Evolutionary conservation across 129 eudicot genomes (phyloP).

Genomic region (Flaveria trinervia): DNA sequence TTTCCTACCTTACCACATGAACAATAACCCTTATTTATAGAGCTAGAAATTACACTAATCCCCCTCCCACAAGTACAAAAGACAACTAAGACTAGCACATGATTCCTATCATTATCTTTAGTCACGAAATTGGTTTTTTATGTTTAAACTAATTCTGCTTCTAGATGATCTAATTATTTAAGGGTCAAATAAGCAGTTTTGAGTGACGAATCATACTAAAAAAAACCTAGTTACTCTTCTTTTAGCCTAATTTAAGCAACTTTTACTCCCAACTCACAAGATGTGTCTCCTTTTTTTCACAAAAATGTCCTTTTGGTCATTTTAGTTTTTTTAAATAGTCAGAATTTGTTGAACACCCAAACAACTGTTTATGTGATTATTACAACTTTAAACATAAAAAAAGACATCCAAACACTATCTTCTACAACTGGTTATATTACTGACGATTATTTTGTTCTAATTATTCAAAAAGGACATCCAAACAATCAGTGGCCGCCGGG

Average conservation of each 20-base stretch:
- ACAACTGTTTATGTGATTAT: constrained; percentile 4
- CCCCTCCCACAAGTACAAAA: too few species aligned
- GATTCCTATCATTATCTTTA: not conserved
- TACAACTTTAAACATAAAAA: not conserved
- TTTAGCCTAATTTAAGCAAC: not conserved
- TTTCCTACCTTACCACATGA: too few species aligned
- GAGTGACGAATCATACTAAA: not conserved
- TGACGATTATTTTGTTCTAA: not conserved
- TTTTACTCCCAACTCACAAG: not conserved
- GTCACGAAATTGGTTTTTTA: not conserved
- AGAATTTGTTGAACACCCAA: not conserved
- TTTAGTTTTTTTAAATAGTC: not conserved
- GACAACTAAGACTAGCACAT: too few species aligned
- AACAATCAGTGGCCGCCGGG: not conserved
- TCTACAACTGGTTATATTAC: not conserved
- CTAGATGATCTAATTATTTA: not conserved
- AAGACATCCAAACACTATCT: constrained; percentile 3
- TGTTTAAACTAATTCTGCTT: not conserved
- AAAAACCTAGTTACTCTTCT: not conserved
- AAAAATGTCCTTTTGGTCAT: constrained; percentile 2
- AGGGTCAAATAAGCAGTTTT: not conserved
- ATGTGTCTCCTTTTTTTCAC: not conserved
- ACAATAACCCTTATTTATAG: too few species aligned
- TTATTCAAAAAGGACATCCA: not conserved
- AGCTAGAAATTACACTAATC: too few species aligned